These are phyloP conservation scores for Bretschneidera sinensis DNA, from an alignment of 345 rosid species.

Conservation along the genomic window DNA sequence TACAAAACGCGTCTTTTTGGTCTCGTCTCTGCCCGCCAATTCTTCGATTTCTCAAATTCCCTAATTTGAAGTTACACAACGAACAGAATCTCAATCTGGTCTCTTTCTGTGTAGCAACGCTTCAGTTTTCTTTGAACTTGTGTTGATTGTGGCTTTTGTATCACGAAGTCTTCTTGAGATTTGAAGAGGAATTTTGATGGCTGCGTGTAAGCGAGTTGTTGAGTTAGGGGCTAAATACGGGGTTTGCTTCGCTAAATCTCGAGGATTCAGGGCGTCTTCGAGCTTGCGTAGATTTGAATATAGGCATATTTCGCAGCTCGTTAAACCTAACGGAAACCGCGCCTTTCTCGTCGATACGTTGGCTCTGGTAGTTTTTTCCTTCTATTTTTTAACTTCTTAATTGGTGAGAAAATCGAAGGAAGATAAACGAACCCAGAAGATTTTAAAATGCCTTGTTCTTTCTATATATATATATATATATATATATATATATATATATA, in stretches of 20 bases:
- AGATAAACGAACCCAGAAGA: too few relatives aligned
- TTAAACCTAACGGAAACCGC: slow-evolving; percentile 55
- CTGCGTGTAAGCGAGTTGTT: slow-evolving; percentile 37
- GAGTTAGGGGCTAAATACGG: slow-evolving; percentile 36
- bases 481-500: too few relatives aligned
- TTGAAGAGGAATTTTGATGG: slow-evolving; percentile 31
- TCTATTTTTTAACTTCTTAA: too few relatives aligned
- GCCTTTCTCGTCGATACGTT: slow-evolving; percentile 90
- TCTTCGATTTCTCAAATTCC: neutral
- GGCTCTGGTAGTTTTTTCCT: slow-evolving; percentile 52
- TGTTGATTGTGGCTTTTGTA: neutral
- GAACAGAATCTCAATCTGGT: neutral
- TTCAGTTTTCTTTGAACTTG: neutral
- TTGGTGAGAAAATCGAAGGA: too few relatives aligned
- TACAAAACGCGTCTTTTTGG: too few relatives aligned
- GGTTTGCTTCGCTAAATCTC: slow-evolving; percentile 19
- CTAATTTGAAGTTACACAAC: neutral
- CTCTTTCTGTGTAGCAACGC: neutral
- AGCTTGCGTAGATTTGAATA: slow-evolving; percentile 20
- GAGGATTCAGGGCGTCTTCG: too few relatives aligned
- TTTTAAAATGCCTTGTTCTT: too few relatives aligned
- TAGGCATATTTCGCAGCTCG: slow-evolving; percentile 60
- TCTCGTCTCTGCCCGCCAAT: neutral
- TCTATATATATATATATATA: too few relatives aligned
- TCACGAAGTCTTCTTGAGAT: slow-evolving; percentile 6